phyloP scores from a whole-genome alignment of 768 basidiomycete genomes.

The Termitomyces sp. region DNA sequence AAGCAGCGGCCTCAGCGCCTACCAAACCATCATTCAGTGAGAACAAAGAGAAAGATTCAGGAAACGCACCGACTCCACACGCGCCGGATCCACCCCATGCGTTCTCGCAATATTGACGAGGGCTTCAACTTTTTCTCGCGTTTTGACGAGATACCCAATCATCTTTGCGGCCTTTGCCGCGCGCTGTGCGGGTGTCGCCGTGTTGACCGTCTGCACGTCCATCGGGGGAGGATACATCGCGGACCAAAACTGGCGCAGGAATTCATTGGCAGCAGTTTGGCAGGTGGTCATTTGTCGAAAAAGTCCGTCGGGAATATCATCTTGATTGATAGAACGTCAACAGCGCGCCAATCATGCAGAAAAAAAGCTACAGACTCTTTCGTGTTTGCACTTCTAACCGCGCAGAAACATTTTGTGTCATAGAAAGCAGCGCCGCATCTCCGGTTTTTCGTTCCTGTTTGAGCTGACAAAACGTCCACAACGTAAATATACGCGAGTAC shows the following conservation, averaged over 20 bases:
- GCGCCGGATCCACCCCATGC: conserved; percentile 55
- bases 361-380: conserved; percentile 46
- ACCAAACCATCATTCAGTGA: background rate
- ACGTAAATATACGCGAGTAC: background rate
- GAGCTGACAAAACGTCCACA: conserved; percentile 33
- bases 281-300: conserved; percentile 83
- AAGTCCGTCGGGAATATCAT: conserved; percentile 73
- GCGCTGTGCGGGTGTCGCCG: conserved; percentile 62
- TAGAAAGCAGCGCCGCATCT: conserved; percentile 61
- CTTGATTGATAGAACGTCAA: conserved; percentile 24
- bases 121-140: conserved; percentile 75
- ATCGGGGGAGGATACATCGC: conserved; percentile 72
- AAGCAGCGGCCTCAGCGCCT: conserved; percentile 77
- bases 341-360: background rate
- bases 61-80: conserved; percentile 58
- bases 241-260: conserved; percentile 94
- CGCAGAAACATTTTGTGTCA: conserved; percentile 78
- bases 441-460: conserved; percentile 64
- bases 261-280: conserved; percentile 93
- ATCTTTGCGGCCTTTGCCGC: conserved; percentile 82
- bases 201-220: conserved; percentile 45
- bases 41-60: background rate
- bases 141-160: conserved; percentile 76
- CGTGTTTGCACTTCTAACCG: conserved; percentile 61
- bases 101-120: conserved; percentile 60